Conservation (phyloP, 352 stramenopile species). For the Pythium rhizo-oryzae region DNA sequence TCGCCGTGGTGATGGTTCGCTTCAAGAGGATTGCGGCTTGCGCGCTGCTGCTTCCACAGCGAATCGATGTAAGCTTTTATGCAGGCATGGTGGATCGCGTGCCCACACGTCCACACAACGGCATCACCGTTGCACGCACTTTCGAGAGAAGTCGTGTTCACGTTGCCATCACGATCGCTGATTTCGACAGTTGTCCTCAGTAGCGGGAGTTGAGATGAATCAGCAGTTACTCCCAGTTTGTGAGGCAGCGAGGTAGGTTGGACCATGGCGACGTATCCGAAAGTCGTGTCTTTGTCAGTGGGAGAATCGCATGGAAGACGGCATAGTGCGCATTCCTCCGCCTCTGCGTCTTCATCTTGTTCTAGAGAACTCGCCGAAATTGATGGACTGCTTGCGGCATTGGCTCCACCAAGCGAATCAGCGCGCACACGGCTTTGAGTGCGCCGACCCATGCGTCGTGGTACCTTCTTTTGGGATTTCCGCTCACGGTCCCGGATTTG, state of each 20-base stretch:
- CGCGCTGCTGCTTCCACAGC: slow-evolving; percentile 64
- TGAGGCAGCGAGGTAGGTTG: slow-evolving; percentile 55
- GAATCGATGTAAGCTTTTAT: slow-evolving; percentile 73
- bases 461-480: slow-evolving; percentile 23
- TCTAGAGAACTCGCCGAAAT: slow-evolving; percentile 19
- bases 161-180: slow-evolving; percentile 10
- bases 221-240: slow-evolving; percentile 30
- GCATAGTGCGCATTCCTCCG: slow-evolving; percentile 66
- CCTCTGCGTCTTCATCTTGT: slow-evolving; percentile 34
- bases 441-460: slow-evolving; percentile 38
- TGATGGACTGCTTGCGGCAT: slow-evolving; percentile 14
- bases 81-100: slow-evolving; percentile 68
- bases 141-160: background rate
- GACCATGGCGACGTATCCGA: slow-evolving; percentile 77
- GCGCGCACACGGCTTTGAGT: slow-evolving; percentile 26
- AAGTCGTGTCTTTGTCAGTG: slow-evolving; percentile 43
- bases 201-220: slow-evolving; percentile 5
- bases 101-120: slow-evolving; percentile 72
- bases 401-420: slow-evolving; percentile 15
- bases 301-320: slow-evolving; percentile 54
- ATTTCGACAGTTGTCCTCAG: slow-evolving; percentile 13
- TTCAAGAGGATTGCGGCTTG: slow-evolving; percentile 43
- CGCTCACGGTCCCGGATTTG: slow-evolving; percentile 51
- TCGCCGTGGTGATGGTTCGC: slow-evolving; percentile 41
- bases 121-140: slow-evolving; percentile 31